A percentile compares a stretch with the other conserved stretches of the same genome.
phyloP scores from a whole-genome alignment of 2,329 filamentous ascomycete genomes.

The Ophiocordyceps polyrhachis-furcata region DNA sequence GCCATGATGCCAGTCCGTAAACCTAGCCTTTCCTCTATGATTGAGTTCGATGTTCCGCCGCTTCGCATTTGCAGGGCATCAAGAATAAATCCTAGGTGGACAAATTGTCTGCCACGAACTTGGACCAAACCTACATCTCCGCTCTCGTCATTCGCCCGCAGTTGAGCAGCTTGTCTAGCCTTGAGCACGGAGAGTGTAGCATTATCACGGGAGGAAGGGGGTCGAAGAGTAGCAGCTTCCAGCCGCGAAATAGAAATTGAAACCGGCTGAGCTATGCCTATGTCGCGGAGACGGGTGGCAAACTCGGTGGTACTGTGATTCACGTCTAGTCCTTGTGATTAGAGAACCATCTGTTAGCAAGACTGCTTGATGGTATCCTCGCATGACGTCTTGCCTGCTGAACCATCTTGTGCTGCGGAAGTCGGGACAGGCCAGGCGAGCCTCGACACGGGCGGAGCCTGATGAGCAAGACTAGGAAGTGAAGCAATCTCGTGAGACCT shows the following conservation, averaged over 20 bases:
- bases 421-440: neutral
- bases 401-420: neutral
- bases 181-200: slow-evolving; percentile 29
- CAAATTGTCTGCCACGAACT: slow-evolving; percentile 21
- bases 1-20: slow-evolving; percentile 26
- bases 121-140: slow-evolving; percentile 17
- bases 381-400: neutral
- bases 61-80: slow-evolving; percentile 26
- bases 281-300: slow-evolving; percentile 30
- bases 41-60: slow-evolving; percentile 15
- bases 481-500: neutral
- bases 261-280: slow-evolving; percentile 35
- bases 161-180: slow-evolving; percentile 25
- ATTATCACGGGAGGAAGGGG: slow-evolving; percentile 15
- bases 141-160: slow-evolving; percentile 23
- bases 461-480: neutral
- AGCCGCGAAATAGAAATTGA: slow-evolving; percentile 35
- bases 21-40: slow-evolving; percentile 27
- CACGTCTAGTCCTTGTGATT: slow-evolving; percentile 19
- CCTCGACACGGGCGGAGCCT: neutral
- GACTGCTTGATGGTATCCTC: neutral
- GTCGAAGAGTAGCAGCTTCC: slow-evolving; percentile 13
- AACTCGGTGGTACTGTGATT: slow-evolving; percentile 23
- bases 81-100: slow-evolving; percentile 27
- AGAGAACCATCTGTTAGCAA: neutral